Evolutionary conservation across 345 rosid species (phyloP).

Genomic region (Sonneratia caseolaris): DNA sequence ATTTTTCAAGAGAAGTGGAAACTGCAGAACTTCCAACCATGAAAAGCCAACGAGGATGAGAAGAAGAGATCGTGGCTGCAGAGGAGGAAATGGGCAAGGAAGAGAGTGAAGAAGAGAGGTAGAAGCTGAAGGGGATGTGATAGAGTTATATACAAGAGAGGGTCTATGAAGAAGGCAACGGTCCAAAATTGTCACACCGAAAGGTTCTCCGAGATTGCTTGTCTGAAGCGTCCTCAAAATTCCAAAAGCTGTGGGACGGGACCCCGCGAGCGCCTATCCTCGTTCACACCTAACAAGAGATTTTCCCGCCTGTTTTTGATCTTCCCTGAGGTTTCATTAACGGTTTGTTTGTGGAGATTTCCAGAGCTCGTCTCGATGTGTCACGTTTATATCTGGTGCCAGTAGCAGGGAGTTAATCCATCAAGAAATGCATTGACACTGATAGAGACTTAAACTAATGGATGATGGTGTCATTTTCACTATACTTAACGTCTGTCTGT

Average conservation of each 20-base stretch:
- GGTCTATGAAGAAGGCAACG: constrained; percentile 3
- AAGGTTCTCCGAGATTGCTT: constrained; percentile 37
- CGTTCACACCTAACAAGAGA: constrained; percentile 34
- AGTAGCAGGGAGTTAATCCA: too few relatives aligned
- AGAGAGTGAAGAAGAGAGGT: constrained; percentile 10
- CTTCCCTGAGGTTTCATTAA: neutral
- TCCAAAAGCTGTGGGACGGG: constrained; percentile 42
- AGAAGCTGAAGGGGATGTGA: constrained; percentile 13
- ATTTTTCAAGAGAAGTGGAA: neutral
- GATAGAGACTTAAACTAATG: too few relatives aligned
- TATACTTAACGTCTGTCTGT: too few relatives aligned
- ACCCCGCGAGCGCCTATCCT: constrained; percentile 32
- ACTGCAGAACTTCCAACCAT: too few relatives aligned
- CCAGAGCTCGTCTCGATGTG: too few relatives aligned
- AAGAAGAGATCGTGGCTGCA: neutral
- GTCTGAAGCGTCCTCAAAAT: constrained; percentile 32
- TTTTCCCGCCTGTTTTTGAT: constrained; percentile 28
- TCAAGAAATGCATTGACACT: too few relatives aligned
- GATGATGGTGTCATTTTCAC: too few relatives aligned
- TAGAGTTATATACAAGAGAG: constrained; percentile 17
- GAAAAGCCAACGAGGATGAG: too few relatives aligned
- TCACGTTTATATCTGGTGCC: too few relatives aligned
- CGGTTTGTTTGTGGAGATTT: too few relatives aligned
- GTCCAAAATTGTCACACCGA: constrained; percentile 43
- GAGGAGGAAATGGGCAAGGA: neutral